Evolutionary conservation across 1,139 yeast species (phyloP), one percentile per base, ranked within the genome.

Genomic region (Hemisphaericaspora xylofermentans): DNA sequence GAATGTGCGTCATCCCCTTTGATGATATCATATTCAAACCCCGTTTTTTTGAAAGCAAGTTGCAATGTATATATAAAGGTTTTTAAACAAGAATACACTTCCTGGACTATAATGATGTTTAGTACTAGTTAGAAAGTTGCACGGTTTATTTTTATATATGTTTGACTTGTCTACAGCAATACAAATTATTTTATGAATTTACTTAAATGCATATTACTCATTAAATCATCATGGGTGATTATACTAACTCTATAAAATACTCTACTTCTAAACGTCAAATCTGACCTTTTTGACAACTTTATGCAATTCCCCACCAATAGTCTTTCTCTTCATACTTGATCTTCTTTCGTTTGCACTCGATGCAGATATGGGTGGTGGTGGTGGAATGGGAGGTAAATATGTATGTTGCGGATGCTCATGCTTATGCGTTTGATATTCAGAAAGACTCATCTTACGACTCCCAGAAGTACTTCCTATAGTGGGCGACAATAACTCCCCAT

Each of bases 201-300:
- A 12, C 31, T 14, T n/a, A n/a, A n/a, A n/a, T n/a, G n/a, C n/a
- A n/a, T n/a, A 28, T 6, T 12, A 15, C 7, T 27, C 16, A 27
- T 13, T 27, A 15, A 27, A 27, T 15, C 27, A 24, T 24, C 27
- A 24, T 24, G 27, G 27, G 13, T 24, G 10, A 24, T 9, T n/a
- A n/a, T n/a, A n/a, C n/a, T n/a, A n/a, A n/a, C n/a, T 29, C 32
- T 29, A 29, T 29, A 16, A 29, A 16, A 16, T 29, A n/a, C 12
- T 15, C n/a, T 8, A 29, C 37, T 36, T 8, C 39, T 53, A 54
- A 28, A 54, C 48, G 43, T 54, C 54, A 43, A 64, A 64, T 38
- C 67, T 51, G 6, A 64, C 69, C 39, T 56, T 50, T 46, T 64
- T 64, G 14, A 45, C 48, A n/a, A 47, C 46, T 39, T 42, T 43